Evolutionary conservation across 106 monocot genomes (phyloP).

Genomic region (Narthecium ossifragum): DNA sequence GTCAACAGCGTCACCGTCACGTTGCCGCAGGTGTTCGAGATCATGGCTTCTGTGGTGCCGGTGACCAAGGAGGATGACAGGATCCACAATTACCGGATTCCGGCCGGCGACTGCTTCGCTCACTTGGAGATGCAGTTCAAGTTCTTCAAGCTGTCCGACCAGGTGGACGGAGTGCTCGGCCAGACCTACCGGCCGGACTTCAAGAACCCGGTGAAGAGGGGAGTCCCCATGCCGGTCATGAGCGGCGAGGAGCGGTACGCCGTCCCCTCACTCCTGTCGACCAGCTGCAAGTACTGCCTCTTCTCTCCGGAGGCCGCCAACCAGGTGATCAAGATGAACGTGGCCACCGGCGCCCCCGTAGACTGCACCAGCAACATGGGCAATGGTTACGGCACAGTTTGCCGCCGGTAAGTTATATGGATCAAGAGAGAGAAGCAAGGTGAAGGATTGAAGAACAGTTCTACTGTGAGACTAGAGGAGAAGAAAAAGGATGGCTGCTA

Average conservation of each 20-base stretch:
- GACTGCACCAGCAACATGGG: constrained; percentile 27
- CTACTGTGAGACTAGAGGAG: no score
- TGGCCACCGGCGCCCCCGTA: not conserved
- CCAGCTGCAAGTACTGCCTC: constrained; percentile 21
- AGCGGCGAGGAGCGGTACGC: constrained; percentile 24
- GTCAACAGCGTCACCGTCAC: constrained; percentile 18
- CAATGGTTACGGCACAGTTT: constrained; percentile 22
- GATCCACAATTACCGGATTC: constrained; percentile 22
- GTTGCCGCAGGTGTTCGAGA: constrained; percentile 6
- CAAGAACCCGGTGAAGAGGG: constrained; percentile 30
- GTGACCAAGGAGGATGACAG: constrained; percentile 18
- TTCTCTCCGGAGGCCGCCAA: constrained; percentile 9
- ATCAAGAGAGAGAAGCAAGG: no score
- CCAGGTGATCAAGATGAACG: not conserved
- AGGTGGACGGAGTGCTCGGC: constrained; percentile 31
- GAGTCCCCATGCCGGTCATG: constrained; percentile 38
- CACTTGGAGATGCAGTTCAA: constrained; percentile 37
- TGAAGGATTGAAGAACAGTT: no score
- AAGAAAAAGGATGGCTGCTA: no score
- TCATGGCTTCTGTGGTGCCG: constrained; percentile 19
- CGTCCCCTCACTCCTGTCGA: constrained; percentile 5
- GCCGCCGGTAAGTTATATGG: constrained; percentile 20
- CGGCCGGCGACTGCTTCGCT: constrained; percentile 22
- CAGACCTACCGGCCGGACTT: constrained; percentile 30
- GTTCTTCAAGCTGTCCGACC: constrained; percentile 21